A percentile compares a stretch with the other conserved stretches of the same genome.
Evolutionary conservation across 148 eudicot species (phyloP).

Genomic region (Gaultheria prostrata): DNA sequence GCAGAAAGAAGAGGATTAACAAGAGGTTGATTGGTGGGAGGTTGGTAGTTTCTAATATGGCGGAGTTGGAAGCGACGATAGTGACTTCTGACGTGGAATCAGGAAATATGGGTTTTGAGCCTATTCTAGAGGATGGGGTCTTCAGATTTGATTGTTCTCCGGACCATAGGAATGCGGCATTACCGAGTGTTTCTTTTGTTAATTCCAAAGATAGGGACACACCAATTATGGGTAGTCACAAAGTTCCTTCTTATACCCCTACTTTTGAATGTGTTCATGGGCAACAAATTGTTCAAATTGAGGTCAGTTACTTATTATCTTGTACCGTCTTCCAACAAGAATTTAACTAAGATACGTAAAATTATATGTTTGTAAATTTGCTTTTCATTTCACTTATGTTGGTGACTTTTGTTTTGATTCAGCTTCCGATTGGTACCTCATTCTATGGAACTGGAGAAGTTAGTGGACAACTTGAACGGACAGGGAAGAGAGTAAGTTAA

Average conservation of each 20-base stretch:
- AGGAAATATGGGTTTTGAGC: conserved; percentile 76
- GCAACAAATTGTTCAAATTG: conserved; percentile 65
- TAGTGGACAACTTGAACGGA: conserved; percentile 92
- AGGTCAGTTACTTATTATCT: conserved; percentile 41
- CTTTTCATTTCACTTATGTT: neutral
- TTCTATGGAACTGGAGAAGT: conserved; percentile 99
- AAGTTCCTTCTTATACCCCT: conserved; percentile 63
- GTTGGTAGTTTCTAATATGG: conserved; percentile 40
- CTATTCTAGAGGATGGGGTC: conserved; percentile 85
- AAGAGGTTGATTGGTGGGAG: conserved; percentile 21
- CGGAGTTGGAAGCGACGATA: conserved; percentile 31
- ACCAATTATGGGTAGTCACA: conserved; percentile 42
- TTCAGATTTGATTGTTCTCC: conserved; percentile 84
- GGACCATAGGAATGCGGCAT: conserved; percentile 64
- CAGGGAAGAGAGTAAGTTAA: conserved; percentile 79
- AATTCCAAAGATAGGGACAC: conserved; percentile 60
- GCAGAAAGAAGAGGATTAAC: conserved; percentile 30
- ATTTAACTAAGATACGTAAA: neutral
- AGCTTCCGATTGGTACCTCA: conserved; percentile 82
- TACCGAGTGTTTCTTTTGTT: conserved; percentile 80
- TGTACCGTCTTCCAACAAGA: neutral
- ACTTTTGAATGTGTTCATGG: conserved; percentile 54
- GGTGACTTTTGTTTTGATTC: conserved; percentile 11
- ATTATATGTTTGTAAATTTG: neutral
- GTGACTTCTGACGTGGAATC: conserved; percentile 36